phyloP scores from a whole-genome alignment of 1,284 basidiomycete species.

The Phellopilus nigrolimitatus region DNA sequence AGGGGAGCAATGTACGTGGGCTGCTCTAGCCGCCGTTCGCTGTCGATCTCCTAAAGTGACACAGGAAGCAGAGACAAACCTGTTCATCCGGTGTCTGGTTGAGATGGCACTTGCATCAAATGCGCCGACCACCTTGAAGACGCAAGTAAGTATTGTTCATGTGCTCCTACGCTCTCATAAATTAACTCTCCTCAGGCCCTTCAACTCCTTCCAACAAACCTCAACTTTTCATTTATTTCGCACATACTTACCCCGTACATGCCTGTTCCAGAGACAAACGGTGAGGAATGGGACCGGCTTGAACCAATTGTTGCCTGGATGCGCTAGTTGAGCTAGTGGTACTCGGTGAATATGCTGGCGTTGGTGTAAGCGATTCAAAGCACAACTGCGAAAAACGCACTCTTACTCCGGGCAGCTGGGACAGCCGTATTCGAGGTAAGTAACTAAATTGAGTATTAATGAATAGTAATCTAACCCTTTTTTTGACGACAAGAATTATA shows the following conservation, averaged over 20 bases:
- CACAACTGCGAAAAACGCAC: conserved; percentile 46
- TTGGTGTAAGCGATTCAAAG: conserved; percentile 42
- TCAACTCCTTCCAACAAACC: conserved; percentile 57
- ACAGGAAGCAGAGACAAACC: conserved; percentile 54
- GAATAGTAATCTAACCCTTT: neutral
- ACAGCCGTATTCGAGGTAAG: conserved; percentile 68
- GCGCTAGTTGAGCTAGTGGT: conserved; percentile 67
- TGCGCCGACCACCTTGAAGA: conserved; percentile 83
- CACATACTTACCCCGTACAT: conserved; percentile 70
- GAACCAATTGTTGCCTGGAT: conserved; percentile 76
- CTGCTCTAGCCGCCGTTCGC: neutral
- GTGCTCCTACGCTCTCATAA: neutral
- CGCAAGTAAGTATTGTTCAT: conserved; percentile 50
- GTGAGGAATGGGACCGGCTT: conserved; percentile 83
- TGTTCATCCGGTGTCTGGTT: conserved; percentile 79
- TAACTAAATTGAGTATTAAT: neutral
- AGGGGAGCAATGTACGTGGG: conserved; percentile 61
- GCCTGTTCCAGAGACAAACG: conserved; percentile 78
- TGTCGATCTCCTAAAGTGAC: neutral
- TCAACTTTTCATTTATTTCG: conserved; percentile 57
- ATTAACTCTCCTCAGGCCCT: conserved; percentile 46
- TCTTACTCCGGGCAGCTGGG: conserved; percentile 63
- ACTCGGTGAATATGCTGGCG: conserved; percentile 73
- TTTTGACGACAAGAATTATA: conserved; percentile 57
- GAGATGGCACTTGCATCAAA: conserved; percentile 91